phyloP scores from a whole-genome alignment of 768 basidiomycete species.

The Ramaria rubella region DNA sequence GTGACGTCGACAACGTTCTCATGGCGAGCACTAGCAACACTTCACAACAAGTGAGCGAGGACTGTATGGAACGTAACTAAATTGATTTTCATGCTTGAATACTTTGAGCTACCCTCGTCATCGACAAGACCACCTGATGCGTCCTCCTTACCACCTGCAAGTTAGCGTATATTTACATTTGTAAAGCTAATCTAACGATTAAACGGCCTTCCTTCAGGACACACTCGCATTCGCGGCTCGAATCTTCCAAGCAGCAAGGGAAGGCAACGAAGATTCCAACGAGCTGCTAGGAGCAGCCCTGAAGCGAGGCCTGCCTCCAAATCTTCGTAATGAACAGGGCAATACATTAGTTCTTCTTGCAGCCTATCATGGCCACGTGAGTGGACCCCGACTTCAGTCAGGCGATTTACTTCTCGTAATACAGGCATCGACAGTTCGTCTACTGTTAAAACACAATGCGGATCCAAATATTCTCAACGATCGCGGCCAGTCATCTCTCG shows the following conservation, averaged over 20 bases:
- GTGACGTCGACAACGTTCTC: too few species aligned
- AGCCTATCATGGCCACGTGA: conserved; percentile 58
- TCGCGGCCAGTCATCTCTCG: conserved; percentile 62
- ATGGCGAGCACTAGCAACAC: not conserved
- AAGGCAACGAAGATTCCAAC: conserved; percentile 35
- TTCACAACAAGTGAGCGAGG: not conserved
- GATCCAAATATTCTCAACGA: conserved; percentile 70
- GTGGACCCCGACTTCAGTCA: not conserved
- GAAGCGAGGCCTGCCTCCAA: conserved; percentile 61
- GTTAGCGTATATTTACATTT: not conserved
- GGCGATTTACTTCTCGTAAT: not conserved
- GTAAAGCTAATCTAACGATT: not conserved
- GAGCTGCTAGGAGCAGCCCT: conserved; percentile 51
- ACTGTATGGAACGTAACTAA: not conserved
- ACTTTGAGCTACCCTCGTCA: not conserved
- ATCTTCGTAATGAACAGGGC: conserved; percentile 70
- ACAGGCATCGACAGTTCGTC: conserved; percentile 37
- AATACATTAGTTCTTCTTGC: conserved; percentile 78
- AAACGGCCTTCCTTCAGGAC: conserved; percentile 12
- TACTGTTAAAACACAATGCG: conserved; percentile 49
- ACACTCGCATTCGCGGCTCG: conserved; percentile 50
- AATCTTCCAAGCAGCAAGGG: conserved; percentile 70
- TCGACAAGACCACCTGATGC: conserved; percentile 1
- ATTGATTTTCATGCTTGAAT: not conserved
- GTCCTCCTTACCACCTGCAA: not conserved